Conservation (phyloP, 1,139 yeast species). For the Nakaseomyces sp. region DNA sequence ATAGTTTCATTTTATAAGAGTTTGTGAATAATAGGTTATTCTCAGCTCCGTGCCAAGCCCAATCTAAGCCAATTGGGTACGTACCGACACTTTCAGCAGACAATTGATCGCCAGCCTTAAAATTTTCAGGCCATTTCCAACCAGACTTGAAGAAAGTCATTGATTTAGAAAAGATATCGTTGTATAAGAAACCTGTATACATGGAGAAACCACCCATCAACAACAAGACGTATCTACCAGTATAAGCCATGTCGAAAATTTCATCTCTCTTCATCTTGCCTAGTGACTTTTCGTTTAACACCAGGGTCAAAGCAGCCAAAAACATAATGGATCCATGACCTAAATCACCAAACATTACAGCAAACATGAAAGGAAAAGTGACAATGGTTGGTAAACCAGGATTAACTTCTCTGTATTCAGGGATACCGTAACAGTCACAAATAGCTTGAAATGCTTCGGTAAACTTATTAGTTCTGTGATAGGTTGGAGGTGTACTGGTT, state of each 20-base stretch:
- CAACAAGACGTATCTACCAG: conserved; percentile 81
- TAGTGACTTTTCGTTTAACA: conserved; percentile 57
- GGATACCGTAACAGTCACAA: conserved; percentile 91
- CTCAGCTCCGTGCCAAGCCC: conserved; percentile 96
- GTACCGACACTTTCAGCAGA: conserved; percentile 57
- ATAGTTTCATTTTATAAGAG: conserved; percentile 92
- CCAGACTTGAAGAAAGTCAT: conserved; percentile 80
- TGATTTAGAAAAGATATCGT: conserved; percentile 85
- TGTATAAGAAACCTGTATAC: conserved; percentile 87
- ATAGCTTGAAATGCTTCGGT: conserved; percentile 87
- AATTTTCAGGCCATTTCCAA: conserved; percentile 82
- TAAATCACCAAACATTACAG: conserved; percentile 97
- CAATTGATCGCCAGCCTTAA: conserved; percentile 53
- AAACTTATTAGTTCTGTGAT: conserved; percentile 82
- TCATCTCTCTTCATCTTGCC: conserved; percentile 74
- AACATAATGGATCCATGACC: conserved; percentile 87
- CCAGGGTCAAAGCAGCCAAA: conserved; percentile 62
- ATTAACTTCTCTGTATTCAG: conserved; percentile 89
- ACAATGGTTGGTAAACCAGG: conserved; percentile 93
- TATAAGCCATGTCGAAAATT: conserved; percentile 90
- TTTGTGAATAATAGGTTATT: conserved; percentile 83
- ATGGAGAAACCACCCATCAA: conserved; percentile 91
- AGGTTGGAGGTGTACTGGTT: conserved; percentile 86
- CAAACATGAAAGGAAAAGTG: conserved; percentile 97
- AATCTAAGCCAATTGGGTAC: conserved; percentile 82